Evolutionary conservation across 2,329 filamentous ascomycete genomes (phyloP).

Genomic region (Aaosphaeria arxii): DNA sequence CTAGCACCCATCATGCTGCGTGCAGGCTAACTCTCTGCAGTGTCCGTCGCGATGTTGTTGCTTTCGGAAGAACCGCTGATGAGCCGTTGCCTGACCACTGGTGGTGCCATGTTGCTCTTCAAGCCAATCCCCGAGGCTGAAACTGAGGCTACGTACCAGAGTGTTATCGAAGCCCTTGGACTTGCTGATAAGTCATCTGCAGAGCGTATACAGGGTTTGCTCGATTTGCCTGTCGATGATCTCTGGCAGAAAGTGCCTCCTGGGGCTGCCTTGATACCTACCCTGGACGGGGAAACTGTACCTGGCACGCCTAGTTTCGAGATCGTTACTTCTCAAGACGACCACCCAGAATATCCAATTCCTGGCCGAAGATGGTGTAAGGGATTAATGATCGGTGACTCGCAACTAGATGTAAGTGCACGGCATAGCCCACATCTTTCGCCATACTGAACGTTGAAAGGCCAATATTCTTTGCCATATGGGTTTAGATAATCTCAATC

Average conservation of each 20-base stretch:
- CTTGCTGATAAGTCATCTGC: conserved; percentile 35
- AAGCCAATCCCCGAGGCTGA: conserved; percentile 36
- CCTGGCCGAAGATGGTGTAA: conserved; percentile 46
- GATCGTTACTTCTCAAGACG: conserved; percentile 18
- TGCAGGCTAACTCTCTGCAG: conserved; percentile 6
- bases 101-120: conserved; percentile 37
- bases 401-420: conserved; percentile 43
- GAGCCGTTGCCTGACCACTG: conserved; percentile 43
- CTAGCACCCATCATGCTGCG: not conserved
- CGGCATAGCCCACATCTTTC: not conserved
- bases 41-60: conserved; percentile 25
- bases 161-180: conserved; percentile 39
- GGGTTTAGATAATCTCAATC: conserved; percentile 19
- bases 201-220: conserved; percentile 42
- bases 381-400: conserved; percentile 48
- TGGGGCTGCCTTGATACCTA: conserved; percentile 33
- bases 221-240: conserved; percentile 40
- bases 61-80: conserved; percentile 29
- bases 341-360: conserved; percentile 22
- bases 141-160: conserved; percentile 43
- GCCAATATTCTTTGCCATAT: conserved; percentile 25
- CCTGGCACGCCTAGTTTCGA: conserved; percentile 24
- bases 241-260: conserved; percentile 41
- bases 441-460: conserved; percentile 5
- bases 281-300: conserved; percentile 45